phyloP scores from a whole-genome alignment of 2,329 filamentous ascomycete genomes.

The Penicillium glabrum region DNA sequence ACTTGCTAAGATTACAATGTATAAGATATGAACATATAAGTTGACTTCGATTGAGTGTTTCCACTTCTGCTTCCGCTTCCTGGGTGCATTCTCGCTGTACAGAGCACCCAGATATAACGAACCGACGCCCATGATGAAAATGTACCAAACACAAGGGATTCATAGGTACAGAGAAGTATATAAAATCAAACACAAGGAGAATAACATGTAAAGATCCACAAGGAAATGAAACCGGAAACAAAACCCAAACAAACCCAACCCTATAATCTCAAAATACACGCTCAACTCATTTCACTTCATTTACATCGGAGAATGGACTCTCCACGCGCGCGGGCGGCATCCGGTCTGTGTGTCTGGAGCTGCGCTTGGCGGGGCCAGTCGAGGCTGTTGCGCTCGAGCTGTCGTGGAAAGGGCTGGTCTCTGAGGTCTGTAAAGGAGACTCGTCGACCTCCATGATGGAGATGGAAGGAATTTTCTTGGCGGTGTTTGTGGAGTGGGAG shows the following conservation, averaged over 20 bases:
- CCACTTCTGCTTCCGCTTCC: neutral
- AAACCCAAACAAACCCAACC: neutral
- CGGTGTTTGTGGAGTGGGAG: conserved; percentile 21
- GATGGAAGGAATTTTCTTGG: conserved; percentile 19
- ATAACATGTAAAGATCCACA: neutral
- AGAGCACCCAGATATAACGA: conserved; percentile 12
- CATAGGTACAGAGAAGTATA: conserved; percentile 29
- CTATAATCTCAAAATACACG: conserved; percentile 2
- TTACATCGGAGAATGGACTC: conserved; percentile 47
- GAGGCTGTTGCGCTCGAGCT: conserved; percentile 21
- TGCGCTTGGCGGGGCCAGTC: conserved; percentile 22
- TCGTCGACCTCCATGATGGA: conserved; percentile 18
- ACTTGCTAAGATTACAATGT: neutral
- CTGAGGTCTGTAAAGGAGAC: neutral
- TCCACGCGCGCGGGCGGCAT: conserved; percentile 31
- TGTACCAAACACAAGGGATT: conserved; percentile 14
- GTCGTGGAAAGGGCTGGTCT: conserved; percentile 29
- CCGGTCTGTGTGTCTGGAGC: conserved; percentile 27
- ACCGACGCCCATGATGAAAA: conserved; percentile 12
- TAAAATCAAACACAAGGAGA: neutral
- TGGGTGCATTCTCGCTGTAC: conserved; percentile 24
- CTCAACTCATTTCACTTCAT: conserved; percentile 37
- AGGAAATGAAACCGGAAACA: neutral
- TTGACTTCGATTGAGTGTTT: conserved; percentile 16
- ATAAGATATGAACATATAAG: neutral